Evolutionary conservation across 306 rosid species (phyloP).

Genomic region (Crotalaria pallida): DNA sequence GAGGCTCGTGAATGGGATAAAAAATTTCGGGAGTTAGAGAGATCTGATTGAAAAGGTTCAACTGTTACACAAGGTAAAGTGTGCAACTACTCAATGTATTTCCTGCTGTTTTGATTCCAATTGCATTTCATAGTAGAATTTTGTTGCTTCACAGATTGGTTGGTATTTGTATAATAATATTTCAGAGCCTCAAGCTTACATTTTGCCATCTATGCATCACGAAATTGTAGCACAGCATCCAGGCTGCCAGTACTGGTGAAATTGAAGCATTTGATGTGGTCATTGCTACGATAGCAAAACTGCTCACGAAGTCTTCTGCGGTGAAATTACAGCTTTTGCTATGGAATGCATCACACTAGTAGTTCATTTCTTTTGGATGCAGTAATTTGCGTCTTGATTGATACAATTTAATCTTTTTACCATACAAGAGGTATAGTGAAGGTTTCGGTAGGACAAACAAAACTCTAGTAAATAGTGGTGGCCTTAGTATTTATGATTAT

Average conservation of each 20-base stretch:
- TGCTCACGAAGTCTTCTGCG: neutral
- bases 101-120: neutral
- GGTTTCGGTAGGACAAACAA: neutral
- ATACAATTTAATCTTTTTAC: neutral
- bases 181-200: slow-evolving; percentile 17
- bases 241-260: neutral
- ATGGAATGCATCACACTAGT: neutral
- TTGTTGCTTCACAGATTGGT: neutral
- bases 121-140: slow-evolving; percentile 5
- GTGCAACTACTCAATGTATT: neutral
- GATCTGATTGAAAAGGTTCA: slow-evolving; percentile 51
- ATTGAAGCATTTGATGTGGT: neutral
- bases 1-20: slow-evolving; percentile 83
- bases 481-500: slow-evolving; percentile 11
- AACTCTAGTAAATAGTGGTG: neutral
- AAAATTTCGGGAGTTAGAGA: slow-evolving; percentile 74
- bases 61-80: slow-evolving; percentile 14
- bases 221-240: neutral
- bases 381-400: neutral
- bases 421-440: neutral
- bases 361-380: slow-evolving; percentile 13
- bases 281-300: neutral
- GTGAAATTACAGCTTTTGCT: neutral
- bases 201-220: slow-evolving; percentile 4
- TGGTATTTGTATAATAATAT: neutral